phyloP scores from a whole-genome alignment of 2,329 filamentous ascomycete species.

The Botryotinia convoluta region DNA sequence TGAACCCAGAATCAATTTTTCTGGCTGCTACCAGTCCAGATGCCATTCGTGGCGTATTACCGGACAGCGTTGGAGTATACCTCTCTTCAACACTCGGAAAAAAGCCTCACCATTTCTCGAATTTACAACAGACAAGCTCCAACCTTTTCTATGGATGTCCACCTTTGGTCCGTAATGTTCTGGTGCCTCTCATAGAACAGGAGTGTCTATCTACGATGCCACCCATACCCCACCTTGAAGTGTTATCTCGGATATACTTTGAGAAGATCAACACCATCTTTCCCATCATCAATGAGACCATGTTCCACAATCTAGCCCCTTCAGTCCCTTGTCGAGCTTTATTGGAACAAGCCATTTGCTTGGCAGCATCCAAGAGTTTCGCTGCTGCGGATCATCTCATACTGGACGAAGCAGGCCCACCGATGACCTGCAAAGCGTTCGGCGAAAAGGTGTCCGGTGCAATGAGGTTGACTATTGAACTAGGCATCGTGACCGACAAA shows the following conservation, averaged over 20 bases:
- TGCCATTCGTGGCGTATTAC: conserved; percentile 41
- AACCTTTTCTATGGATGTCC: conserved; percentile 27
- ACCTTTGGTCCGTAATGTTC: conserved; percentile 26
- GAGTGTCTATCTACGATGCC: conserved; percentile 46
- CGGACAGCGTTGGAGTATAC: conserved; percentile 57
- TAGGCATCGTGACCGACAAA: conserved; percentile 53
- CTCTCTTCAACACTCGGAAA: conserved; percentile 37
- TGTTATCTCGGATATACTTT: conserved; percentile 44
- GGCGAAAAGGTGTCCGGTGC: conserved; percentile 28
- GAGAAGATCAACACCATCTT: conserved; percentile 35
- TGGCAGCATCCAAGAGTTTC: conserved; percentile 53
- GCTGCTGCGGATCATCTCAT: conserved; percentile 45
- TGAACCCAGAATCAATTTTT: conserved; percentile 60
- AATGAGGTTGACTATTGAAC: conserved; percentile 44
- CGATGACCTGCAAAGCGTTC: conserved; percentile 29
- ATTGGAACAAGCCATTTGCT: conserved; percentile 51
- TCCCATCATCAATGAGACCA: conserved; percentile 33
- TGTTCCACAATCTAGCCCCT: conserved; percentile 39
- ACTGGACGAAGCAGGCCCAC: conserved; percentile 19
- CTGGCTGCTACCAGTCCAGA: conserved; percentile 50
- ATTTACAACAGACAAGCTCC: conserved; percentile 18
- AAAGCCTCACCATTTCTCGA: conserved; percentile 1
- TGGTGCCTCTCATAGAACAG: conserved; percentile 31
- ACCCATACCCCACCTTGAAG: conserved; percentile 46
- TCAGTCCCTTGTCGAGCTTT: conserved; percentile 43